phyloP scores from a whole-genome alignment of 192 early-diverging fungal genomes.

The Paraglomus brasilianum region DNA sequence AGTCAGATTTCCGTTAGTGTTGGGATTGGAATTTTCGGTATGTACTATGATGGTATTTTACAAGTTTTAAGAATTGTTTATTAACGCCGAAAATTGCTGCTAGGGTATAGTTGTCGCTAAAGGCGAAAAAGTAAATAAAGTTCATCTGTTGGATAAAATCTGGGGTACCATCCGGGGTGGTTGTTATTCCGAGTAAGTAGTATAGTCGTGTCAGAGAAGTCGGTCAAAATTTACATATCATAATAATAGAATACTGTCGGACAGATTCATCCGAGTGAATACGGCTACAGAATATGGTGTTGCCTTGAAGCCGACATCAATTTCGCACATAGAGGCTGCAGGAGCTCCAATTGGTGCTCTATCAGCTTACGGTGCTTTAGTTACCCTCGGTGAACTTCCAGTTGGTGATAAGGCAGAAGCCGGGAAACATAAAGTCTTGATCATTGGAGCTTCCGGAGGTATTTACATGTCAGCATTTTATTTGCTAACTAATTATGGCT shows the following conservation, averaged over 20 bases:
- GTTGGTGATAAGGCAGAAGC: slow-evolving; percentile 5
- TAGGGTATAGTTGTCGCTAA: slow-evolving; percentile 34
- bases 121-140: slow-evolving; percentile 31
- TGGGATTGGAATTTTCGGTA: slow-evolving; percentile 16
- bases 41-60: neutral
- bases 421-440: slow-evolving; percentile 36
- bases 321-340: slow-evolving; percentile 8
- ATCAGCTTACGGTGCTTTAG: neutral
- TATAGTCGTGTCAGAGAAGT: slow-evolving; percentile 25
- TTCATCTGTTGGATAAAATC: slow-evolving; percentile 39
- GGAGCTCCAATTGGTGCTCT: neutral
- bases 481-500: neutral
- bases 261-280: neutral
- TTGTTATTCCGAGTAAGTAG: slow-evolving; percentile 13
- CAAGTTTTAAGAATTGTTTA: too few species aligned
- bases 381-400: neutral
- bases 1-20: slow-evolving; percentile 11
- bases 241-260: slow-evolving; percentile 23
- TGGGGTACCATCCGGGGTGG: slow-evolving; percentile 26
- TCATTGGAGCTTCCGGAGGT: slow-evolving; percentile 55
- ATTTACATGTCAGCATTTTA: slow-evolving; percentile 27
- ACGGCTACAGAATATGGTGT: neutral
- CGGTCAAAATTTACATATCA: slow-evolving; percentile 25
- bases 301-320: neutral
- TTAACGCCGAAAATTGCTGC: slow-evolving; percentile 30